Evolutionary conservation across 2,329 filamentous ascomycete species (phyloP).

Genomic region (Trichoderma sp.): DNA sequence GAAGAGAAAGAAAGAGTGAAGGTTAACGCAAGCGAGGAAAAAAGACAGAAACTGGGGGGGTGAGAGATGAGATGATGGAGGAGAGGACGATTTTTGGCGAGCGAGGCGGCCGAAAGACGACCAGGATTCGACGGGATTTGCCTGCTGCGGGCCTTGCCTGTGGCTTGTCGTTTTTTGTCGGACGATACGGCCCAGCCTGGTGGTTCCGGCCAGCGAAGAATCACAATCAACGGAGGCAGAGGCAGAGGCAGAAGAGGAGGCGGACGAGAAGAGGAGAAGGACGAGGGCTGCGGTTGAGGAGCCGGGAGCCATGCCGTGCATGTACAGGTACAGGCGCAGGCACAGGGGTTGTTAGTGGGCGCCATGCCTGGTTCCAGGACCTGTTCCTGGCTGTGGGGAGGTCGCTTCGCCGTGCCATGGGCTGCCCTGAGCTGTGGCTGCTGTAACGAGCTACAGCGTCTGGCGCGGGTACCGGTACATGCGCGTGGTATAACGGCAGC

Average conservation of each 20-base stretch:
- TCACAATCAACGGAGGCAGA: background rate
- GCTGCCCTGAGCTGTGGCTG: background rate
- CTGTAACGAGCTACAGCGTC: background rate
- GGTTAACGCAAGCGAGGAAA: constrained; percentile 22
- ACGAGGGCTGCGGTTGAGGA: background rate
- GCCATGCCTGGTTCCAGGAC: background rate
- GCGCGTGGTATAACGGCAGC: background rate
- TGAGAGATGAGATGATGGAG: background rate
- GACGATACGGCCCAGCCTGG: constrained; percentile 15
- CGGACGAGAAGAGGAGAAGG: constrained; percentile 15
- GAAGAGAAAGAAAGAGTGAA: constrained; percentile 12
- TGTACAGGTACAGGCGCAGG: background rate
- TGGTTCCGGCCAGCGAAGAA: constrained; percentile 10
- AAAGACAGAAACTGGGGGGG: constrained; percentile 10
- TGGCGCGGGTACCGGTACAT: constrained; percentile 4
- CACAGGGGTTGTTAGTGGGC: background rate
- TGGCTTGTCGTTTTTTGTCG: background rate
- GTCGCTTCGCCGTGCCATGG: background rate
- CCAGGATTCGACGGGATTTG: background rate
- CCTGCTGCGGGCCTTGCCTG: background rate
- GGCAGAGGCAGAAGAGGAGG: constrained; percentile 6
- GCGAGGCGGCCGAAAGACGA: background rate
- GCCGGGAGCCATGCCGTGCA: background rate
- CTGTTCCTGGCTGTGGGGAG: constrained; percentile 1
- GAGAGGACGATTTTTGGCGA: constrained; percentile 8